phyloP scores from a whole-genome alignment of 192 early-diverging fungal species.

The Backusella macrospora region DNA sequence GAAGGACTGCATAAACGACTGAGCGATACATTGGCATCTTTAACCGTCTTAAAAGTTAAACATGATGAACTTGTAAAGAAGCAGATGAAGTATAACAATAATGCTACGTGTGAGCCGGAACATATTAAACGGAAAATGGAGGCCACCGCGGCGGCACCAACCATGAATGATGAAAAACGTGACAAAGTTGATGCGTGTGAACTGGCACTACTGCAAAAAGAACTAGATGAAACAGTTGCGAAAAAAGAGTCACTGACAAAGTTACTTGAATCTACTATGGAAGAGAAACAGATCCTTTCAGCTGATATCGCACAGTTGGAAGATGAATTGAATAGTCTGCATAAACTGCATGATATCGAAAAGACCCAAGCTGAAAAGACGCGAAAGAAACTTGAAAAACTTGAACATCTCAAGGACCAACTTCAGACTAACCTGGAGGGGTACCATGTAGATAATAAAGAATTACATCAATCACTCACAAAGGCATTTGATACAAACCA shows the following conservation, averaged over 20 bases:
- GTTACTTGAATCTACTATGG: background rate
- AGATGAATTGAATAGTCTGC: background rate
- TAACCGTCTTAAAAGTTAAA: background rate
- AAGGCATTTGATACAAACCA: background rate
- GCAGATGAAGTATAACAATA: no score
- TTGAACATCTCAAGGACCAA: background rate
- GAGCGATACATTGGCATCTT: slow-evolving; percentile 9
- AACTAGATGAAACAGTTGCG: background rate
- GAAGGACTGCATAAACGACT: background rate
- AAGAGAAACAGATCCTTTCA: background rate
- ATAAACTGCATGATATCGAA: slow-evolving; percentile 11
- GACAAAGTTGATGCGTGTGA: background rate
- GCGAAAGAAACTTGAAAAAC: slow-evolving; percentile 7
- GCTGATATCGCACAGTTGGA: slow-evolving; percentile 7
- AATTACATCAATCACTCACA: background rate
- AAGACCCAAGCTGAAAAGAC: slow-evolving; percentile 1
- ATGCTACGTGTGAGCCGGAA: no score
- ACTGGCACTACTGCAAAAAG: background rate
- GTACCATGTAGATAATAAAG: no score
- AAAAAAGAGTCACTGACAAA: slow-evolving; percentile 1
- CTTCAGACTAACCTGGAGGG: background rate
- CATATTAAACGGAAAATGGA: no score
- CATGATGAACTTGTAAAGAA: slow-evolving; percentile 7
- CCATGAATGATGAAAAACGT: no score
- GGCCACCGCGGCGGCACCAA: no score